Evolutionary conservation across 768 basidiomycete species (phyloP).

Genomic region (Boletus huronensis): DNA sequence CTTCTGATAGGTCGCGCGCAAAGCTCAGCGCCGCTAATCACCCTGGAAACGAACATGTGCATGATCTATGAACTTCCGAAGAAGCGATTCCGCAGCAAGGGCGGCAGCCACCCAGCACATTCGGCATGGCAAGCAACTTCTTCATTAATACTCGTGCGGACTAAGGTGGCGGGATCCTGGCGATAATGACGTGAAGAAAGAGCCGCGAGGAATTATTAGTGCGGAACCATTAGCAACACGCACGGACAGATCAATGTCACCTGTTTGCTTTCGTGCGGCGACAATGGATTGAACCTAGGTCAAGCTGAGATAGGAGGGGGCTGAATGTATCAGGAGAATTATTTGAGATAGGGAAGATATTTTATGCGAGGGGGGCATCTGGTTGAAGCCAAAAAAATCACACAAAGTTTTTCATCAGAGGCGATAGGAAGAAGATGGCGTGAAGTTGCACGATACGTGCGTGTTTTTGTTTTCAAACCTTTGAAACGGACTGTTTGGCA

Average conservation of each 20-base stretch:
- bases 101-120: not conserved
- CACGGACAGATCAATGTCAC: too few relatives aligned
- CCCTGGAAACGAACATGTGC: not conserved
- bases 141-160: too few relatives aligned
- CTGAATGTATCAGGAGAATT: too few relatives aligned
- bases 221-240: not conserved
- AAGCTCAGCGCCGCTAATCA: not conserved
- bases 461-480: not conserved
- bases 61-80: too few relatives aligned
- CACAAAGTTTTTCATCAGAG: not conserved
- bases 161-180: not conserved
- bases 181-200: not conserved
- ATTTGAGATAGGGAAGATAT: not conserved
- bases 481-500: not conserved
- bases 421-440: not conserved
- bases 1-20: not conserved
- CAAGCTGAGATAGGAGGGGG: not conserved
- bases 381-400: not conserved
- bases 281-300: not conserved
- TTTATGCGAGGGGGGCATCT: not conserved
- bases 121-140: too few relatives aligned
- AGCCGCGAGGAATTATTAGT: not conserved
- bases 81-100: not conserved
- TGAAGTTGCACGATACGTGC: not conserved
- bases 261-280: not conserved